Conservation (phyloP, 331 rosid species). For the Erythrophleum ivorense region DNA sequence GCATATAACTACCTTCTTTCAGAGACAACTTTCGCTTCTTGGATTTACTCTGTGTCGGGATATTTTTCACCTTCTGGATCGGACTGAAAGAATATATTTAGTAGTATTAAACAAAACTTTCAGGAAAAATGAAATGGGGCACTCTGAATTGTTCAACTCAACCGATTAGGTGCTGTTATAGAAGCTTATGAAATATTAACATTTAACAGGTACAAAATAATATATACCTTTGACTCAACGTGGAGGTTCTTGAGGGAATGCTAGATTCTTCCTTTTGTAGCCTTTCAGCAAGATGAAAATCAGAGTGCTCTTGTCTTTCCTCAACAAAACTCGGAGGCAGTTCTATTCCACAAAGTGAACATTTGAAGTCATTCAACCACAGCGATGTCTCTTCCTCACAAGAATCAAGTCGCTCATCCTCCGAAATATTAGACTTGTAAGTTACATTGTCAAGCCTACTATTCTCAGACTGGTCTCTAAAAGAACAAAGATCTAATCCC, state of each 20-base stretch:
- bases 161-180: neutral
- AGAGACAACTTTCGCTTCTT: slow-evolving; percentile 66
- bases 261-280: slow-evolving; percentile 85
- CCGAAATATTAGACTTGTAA: slow-evolving; percentile 32
- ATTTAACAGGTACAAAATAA: neutral
- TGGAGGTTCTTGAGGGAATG: slow-evolving; percentile 38
- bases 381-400: slow-evolving; percentile 45
- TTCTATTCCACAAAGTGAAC: slow-evolving; percentile 86
- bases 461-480: slow-evolving; percentile 40
- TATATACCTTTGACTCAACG: slow-evolving; percentile 57
- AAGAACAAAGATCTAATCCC: slow-evolving; percentile 49
- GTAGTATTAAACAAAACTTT: slow-evolving; percentile 19
- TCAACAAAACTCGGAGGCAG: slow-evolving; percentile 72
- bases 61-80: slow-evolving; percentile 45
- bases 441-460: slow-evolving; percentile 36
- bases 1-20: slow-evolving; percentile 62
- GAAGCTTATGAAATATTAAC: neutral
- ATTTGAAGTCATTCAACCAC: slow-evolving; percentile 83
- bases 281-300: slow-evolving; percentile 88
- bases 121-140: neutral
- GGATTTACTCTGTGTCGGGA: slow-evolving; percentile 52
- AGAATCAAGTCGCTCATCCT: slow-evolving; percentile 43
- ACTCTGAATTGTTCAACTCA: slow-evolving; percentile 13
- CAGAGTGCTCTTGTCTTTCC: slow-evolving; percentile 81
- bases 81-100: slow-evolving; percentile 43